Evolutionary conservation across 192 early-diverging fungal genomes (phyloP).

Genomic region (Allomyces macrogynus): DNA sequence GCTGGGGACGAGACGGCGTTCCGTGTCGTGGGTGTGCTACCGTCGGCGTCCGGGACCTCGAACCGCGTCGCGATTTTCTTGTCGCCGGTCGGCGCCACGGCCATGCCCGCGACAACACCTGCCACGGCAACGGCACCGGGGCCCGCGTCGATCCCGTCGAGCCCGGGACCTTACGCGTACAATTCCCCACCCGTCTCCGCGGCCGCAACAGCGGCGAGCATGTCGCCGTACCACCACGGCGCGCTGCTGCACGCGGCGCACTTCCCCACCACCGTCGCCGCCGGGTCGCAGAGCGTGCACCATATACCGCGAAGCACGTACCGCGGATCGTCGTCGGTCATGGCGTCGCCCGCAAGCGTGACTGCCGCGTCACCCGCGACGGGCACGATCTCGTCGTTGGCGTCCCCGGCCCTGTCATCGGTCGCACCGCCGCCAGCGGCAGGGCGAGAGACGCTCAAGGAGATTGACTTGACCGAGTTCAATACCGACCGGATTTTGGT

Average conservation of each 20-base stretch:
- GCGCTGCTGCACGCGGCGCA: not conserved
- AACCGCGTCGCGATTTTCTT: not conserved
- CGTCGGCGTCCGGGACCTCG: not conserved
- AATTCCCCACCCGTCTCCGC: not conserved
- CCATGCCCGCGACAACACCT: not conserved
- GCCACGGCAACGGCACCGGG: not conserved
- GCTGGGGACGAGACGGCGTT: not conserved
- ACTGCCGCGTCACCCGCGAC: not conserved
- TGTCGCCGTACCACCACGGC: not conserved
- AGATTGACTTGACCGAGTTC: not conserved
- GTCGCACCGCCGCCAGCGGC: not conserved
- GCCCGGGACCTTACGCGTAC: not conserved
- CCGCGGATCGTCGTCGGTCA: too few relatives aligned
- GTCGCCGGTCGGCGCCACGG: not conserved
- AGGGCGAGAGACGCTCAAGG: not conserved
- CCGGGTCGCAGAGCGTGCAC: not conserved
- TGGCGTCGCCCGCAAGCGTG: too few relatives aligned
- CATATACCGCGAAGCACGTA: not conserved
- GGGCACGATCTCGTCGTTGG: not conserved
- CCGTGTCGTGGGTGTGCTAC: not conserved
- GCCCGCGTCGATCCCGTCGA: not conserved
- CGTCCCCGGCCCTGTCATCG: not conserved
- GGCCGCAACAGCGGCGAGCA: not conserved
- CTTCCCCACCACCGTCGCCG: not conserved
- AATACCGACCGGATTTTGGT: not conserved